Percentiles rank a stretch among this genome's conserved stretches.
Conservation (phyloP, 495 filamentous ascomycete genomes). For the Alectoria sarmentosa region DNA sequence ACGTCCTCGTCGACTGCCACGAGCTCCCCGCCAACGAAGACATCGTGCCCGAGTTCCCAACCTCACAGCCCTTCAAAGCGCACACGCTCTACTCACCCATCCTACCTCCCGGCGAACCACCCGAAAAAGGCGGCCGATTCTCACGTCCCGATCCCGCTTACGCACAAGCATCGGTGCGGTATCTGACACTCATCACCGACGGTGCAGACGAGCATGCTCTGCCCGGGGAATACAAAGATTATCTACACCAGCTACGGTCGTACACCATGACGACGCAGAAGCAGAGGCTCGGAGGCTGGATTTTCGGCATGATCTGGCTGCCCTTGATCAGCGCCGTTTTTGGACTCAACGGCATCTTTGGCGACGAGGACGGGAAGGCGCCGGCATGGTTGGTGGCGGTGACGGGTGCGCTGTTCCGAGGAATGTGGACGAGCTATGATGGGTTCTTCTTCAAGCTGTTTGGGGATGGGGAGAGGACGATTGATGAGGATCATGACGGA, state of each 20-base stretch:
- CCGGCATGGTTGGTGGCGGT: conserved; percentile 58
- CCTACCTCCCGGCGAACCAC: conserved; percentile 14
- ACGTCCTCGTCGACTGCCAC: conserved; percentile 71
- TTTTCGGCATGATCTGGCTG: conserved; percentile 54
- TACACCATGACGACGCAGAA: conserved; percentile 60
- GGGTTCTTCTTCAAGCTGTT: conserved; percentile 55
- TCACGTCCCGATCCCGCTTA: conserved; percentile 57
- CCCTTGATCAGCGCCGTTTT: conserved; percentile 52
- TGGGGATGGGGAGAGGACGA: conserved; percentile 84
- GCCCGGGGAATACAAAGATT: conserved; percentile 63
- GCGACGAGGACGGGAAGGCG: conserved; percentile 55
- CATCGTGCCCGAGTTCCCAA: conserved; percentile 37
- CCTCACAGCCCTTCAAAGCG: conserved; percentile 41
- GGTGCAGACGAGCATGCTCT: conserved; percentile 74
- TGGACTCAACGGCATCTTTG: conserved; percentile 38
- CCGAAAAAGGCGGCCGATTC: conserved; percentile 31
- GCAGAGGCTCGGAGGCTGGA: conserved; percentile 56
- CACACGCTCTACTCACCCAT: conserved; percentile 55
- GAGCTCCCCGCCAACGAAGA: conserved; percentile 45
- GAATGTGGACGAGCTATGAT: conserved; percentile 75
- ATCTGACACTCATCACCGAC: conserved; percentile 66
- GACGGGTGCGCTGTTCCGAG: conserved; percentile 41
- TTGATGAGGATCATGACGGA: background rate
- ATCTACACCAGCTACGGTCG: conserved; percentile 56
- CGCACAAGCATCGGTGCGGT: conserved; percentile 76